Evolutionary conservation across 768 basidiomycete species (phyloP).

Genomic region (Mycena olivaceomarginata): DNA sequence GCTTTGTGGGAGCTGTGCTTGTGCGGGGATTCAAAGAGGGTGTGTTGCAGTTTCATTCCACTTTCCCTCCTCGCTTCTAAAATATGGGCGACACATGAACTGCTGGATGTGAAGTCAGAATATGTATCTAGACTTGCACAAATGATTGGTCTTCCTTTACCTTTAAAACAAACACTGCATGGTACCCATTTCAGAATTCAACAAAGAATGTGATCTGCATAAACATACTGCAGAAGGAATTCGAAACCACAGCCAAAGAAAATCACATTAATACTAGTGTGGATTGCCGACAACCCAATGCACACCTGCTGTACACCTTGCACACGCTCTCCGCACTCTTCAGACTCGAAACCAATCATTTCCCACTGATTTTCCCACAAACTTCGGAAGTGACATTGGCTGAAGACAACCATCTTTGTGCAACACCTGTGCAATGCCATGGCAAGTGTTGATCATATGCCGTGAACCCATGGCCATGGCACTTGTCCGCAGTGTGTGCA

Average conservation of each 20-base stretch:
- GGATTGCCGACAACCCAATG: neutral
- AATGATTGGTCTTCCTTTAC: neutral
- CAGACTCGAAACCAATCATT: slow-evolving; percentile 2
- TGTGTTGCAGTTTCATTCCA: neutral
- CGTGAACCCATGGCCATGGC: no score
- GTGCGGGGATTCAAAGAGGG: neutral
- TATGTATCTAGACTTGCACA: slow-evolving; percentile 3
- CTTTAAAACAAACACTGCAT: slow-evolving; percentile 2
- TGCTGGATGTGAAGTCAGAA: neutral
- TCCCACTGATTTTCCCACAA: slow-evolving; percentile 1
- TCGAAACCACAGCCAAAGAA: slow-evolving; percentile 1
- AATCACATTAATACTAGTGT: neutral
- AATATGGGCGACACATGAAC: neutral
- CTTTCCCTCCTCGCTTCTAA: neutral
- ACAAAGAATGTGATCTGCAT: neutral
- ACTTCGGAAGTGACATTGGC: neutral
- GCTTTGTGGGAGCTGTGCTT: neutral
- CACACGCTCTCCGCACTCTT: neutral
- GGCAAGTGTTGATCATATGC: no score
- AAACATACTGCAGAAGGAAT: neutral
- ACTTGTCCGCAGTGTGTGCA: no score
- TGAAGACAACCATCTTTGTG: neutral
- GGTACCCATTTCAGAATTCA: slow-evolving; percentile 4
- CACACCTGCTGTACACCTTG: neutral
- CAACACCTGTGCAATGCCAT: no score